Evolutionary conservation across 192 early-diverging fungal species (phyloP), one percentile per base, ranked within the genome.

Genomic region (Lunasporangiospora selenospora): DNA sequence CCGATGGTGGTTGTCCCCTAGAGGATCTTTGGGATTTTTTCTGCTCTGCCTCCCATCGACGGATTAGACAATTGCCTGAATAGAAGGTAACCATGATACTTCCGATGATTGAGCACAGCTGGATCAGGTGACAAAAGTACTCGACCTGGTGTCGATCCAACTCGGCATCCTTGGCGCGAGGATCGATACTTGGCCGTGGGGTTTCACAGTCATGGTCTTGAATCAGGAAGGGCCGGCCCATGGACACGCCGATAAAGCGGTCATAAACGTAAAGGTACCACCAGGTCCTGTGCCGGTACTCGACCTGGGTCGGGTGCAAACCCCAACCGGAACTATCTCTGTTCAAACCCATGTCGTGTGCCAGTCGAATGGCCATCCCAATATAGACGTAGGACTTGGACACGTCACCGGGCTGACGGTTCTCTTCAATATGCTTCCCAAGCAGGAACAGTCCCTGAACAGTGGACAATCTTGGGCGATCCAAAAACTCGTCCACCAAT

Each of bases 261-360:
- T 57, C 55, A 30, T 45, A 45, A 7, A 57, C 42, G 34, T 57
- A 57, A 19, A 57, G 55, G 42, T 21, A 57, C 55, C 55, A 57
- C 55, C 55, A 57, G 3, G 43, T 57, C 42, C 55, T 43, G 19
- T 57, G 43, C 37, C 55, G 12, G 24, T 45, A 57, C 24, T 57
- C 55, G 4, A 33, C 31, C 42, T 44, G 29, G 5, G 34, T 32
- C 4, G 55, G 55, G 9, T 45, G 30, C 16, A 57, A n/a, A 11
- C 55, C 55, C 55, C 55, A 57, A 5, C 55, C 42, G 9, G 55
- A 57, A 15, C 40, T 39, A 45, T 88, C 82, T 41, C 84, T 83
- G 45, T 91, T 84, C n/a, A 91, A 65, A 15, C 88, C 90, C 38
- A 89, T 57, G 47, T 89, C 87, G 56, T 85, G 81, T 3, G 88